These are phyloP conservation scores for Hypoxylon rickii DNA, from an alignment of 495 filamentous ascomycete genomes.

Conservation along the genomic window DNA sequence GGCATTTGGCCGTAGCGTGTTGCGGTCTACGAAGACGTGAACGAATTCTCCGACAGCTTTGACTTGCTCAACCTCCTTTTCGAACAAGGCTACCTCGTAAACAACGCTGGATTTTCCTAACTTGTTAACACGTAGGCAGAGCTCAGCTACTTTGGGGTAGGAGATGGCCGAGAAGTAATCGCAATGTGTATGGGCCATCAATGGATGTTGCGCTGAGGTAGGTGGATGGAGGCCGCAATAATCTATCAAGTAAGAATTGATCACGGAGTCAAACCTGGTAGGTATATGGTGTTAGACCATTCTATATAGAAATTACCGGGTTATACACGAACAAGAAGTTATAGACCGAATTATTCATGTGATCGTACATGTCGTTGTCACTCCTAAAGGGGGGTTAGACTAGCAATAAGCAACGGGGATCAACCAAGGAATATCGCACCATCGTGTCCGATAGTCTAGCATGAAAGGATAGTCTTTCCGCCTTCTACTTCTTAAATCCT, in stretches of 20 bases:
- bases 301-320: not conserved
- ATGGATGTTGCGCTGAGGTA: constrained; percentile 68
- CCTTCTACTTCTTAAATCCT: constrained; percentile 63
- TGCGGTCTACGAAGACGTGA: constrained; percentile 85
- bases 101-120: constrained; percentile 87
- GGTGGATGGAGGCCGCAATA: constrained; percentile 77
- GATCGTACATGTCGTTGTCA: constrained; percentile 96
- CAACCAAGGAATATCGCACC: constrained; percentile 55
- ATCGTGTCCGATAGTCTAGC: constrained; percentile 85
- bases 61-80: constrained; percentile 70
- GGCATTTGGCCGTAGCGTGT: constrained; percentile 65
- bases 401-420: no score
- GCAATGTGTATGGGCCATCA: constrained; percentile 82
- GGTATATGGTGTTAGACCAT: constrained; percentile 6
- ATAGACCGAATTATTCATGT: constrained; percentile 85
- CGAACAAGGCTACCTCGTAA: constrained; percentile 90
- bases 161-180: constrained; percentile 84
- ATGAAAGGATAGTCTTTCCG: constrained; percentile 78
- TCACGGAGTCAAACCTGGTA: constrained; percentile 74
- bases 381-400: constrained; percentile 67
- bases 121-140: constrained; percentile 80
- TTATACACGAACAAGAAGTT: constrained; percentile 62
- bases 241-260: constrained; percentile 86
- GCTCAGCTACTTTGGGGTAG: constrained; percentile 80
- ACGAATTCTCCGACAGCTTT: constrained; percentile 85